Conservation (phyloP, 192 early-diverging fungal species). For the Backusella psychrophila region DNA sequence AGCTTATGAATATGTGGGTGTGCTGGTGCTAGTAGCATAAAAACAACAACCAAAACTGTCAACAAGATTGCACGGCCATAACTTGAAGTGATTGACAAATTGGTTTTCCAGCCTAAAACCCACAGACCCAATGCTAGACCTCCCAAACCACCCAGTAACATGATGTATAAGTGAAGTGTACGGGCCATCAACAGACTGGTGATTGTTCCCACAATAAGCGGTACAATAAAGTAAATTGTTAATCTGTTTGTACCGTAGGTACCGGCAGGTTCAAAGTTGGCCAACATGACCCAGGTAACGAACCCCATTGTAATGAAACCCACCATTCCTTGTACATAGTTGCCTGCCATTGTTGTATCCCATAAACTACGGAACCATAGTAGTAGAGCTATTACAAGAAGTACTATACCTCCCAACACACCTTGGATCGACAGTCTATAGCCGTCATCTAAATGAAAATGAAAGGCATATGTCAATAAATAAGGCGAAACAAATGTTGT, state of each 20-base stretch:
- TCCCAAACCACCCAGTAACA: constrained; percentile 36
- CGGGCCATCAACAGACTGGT: constrained; percentile 32
- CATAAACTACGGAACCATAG: constrained; percentile 31
- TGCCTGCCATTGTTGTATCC: constrained; percentile 12
- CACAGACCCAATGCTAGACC: constrained; percentile 40
- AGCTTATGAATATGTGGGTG: constrained; percentile 22
- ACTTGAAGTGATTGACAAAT: constrained; percentile 27
- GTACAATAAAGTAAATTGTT: constrained; percentile 39
- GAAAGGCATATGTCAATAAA: not conserved
- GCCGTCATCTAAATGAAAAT: constrained; percentile 15
- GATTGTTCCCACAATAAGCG: constrained; percentile 33
- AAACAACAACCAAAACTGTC: constrained; percentile 30
- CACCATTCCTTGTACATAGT: constrained; percentile 22
- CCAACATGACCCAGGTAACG: constrained; percentile 38
- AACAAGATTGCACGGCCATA: constrained; percentile 40
- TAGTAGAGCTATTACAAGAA: constrained; percentile 30
- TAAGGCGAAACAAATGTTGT: not conserved
- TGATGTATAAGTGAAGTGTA: constrained; percentile 35
- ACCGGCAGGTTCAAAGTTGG: constrained; percentile 41
- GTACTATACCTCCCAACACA: constrained; percentile 32
- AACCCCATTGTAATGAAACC: constrained; percentile 41
- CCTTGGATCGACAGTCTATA: constrained; percentile 37
- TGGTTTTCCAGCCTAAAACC: constrained; percentile 44
- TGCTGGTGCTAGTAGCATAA: constrained; percentile 17
- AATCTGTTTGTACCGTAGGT: constrained; percentile 25